phyloP scores from a whole-genome alignment of 2,329 filamentous ascomycete genomes.

The Colletotrichum destructivum region DNA sequence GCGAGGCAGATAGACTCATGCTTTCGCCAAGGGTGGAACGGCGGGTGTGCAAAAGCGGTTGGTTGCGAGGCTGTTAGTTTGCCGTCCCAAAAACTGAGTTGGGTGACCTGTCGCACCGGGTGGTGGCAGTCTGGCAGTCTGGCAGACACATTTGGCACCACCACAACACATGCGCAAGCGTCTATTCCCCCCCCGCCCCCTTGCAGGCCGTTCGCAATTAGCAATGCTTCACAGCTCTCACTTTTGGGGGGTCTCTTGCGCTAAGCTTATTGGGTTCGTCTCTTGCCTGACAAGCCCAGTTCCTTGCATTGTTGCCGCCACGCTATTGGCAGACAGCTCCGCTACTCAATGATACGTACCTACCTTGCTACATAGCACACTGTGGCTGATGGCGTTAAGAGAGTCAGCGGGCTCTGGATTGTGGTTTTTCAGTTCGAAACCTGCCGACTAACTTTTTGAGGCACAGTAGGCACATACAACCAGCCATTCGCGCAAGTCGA shows the following conservation, averaged over 20 bases:
- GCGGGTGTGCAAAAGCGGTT: background rate
- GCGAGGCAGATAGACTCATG: slow-evolving; percentile 14
- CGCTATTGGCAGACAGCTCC: slow-evolving; percentile 18
- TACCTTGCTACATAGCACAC: no score
- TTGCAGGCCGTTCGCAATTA: slow-evolving; percentile 22
- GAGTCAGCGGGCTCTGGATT: slow-evolving; percentile 8
- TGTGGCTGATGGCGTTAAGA: background rate
- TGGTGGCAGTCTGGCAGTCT: slow-evolving; percentile 15
- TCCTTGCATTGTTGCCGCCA: slow-evolving; percentile 20
- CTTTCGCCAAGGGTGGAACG: slow-evolving; percentile 5
- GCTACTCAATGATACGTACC: slow-evolving; percentile 15
- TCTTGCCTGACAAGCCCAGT: slow-evolving; percentile 22
- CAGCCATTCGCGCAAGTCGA: background rate
- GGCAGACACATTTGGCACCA: slow-evolving; percentile 39
- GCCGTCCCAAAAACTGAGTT: slow-evolving; percentile 40
- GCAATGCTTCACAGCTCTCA: slow-evolving; percentile 37
- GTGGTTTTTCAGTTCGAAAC: slow-evolving; percentile 1
- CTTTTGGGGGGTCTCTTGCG: slow-evolving; percentile 24
- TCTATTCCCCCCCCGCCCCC: slow-evolving; percentile 21
- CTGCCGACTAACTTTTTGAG: background rate
- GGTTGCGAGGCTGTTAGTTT: slow-evolving; percentile 26
- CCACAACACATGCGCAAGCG: slow-evolving; percentile 1
- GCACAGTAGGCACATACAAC: background rate
- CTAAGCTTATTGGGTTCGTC: slow-evolving; percentile 38
- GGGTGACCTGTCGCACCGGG: slow-evolving; percentile 39